These are phyloP conservation scores for Marasmius tenuissimus DNA, from an alignment of 1,284 basidiomycete species.

Conservation along the genomic window DNA sequence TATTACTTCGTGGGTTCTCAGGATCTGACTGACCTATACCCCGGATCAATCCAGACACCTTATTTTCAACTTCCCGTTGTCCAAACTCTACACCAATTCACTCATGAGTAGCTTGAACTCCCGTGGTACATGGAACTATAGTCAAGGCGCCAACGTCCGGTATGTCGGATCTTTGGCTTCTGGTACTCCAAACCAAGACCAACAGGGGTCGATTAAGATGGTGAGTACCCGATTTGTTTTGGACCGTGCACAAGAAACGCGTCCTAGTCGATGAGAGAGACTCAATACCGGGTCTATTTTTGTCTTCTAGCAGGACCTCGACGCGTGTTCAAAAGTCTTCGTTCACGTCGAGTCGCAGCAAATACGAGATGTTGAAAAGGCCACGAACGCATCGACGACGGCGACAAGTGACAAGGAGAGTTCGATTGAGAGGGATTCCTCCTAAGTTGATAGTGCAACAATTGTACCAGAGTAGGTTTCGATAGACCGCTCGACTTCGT, in stretches of 20 bases:
- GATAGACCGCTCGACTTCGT: no score
- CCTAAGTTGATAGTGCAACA: neutral
- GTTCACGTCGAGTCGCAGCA: constrained; percentile 26
- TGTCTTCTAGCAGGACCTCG: neutral
- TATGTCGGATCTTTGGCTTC: neutral
- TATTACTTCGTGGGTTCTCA: neutral
- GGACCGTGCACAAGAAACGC: neutral
- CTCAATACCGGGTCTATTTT: neutral
- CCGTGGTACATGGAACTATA: constrained; percentile 29
- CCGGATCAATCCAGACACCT: constrained; percentile 28
- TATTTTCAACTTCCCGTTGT: constrained; percentile 40
- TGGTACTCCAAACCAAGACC: neutral
- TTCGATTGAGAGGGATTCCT: neutral
- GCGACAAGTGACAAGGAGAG: neutral
- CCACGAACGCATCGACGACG: neutral
- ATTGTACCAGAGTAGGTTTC: no score
- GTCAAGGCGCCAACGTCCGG: neutral
- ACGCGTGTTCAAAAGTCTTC: constrained; percentile 10
- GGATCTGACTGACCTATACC: neutral
- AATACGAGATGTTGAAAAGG: constrained; percentile 13
- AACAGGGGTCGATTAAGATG: neutral
- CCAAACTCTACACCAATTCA: constrained; percentile 44
- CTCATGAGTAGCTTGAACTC: constrained; percentile 43
- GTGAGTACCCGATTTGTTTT: neutral
- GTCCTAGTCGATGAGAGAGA: neutral